Conservation (phyloP, 1,284 basidiomycete species). For the Phaffia rhodozyma region DNA sequence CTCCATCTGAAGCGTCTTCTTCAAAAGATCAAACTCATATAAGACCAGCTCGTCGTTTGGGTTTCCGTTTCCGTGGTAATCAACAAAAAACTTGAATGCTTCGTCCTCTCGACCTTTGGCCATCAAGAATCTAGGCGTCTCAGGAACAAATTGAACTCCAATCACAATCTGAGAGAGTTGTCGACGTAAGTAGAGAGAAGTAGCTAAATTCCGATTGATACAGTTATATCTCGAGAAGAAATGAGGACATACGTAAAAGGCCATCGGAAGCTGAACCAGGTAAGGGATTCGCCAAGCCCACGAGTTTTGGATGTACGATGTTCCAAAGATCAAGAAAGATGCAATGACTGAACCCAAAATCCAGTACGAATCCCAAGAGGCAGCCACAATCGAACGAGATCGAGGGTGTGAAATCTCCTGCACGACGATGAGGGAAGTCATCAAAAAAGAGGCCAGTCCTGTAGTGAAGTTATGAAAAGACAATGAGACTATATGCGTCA, state of each 20-base stretch:
- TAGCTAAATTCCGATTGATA: not conserved
- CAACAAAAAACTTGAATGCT: constrained; percentile 61
- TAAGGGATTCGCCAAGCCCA: constrained; percentile 34
- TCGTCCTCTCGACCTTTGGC: constrained; percentile 43
- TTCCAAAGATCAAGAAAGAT: constrained; percentile 30
- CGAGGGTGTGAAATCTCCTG: constrained; percentile 37
- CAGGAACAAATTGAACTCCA: constrained; percentile 36
- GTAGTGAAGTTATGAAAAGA: not conserved
- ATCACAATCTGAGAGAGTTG: constrained; percentile 25
- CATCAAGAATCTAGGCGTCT: constrained; percentile 34
- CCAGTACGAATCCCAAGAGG: constrained; percentile 35
- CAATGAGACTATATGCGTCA: not conserved
- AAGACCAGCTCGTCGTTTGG: constrained; percentile 51
- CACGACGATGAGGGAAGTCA: constrained; percentile 35
- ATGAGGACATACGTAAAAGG: constrained; percentile 25
- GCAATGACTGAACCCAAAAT: constrained; percentile 29
- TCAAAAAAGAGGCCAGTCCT: constrained; percentile 35
- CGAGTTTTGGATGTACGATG: constrained; percentile 24
- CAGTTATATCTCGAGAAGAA: not conserved
- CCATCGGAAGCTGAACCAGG: constrained; percentile 33
- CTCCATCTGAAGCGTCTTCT: constrained; percentile 59
- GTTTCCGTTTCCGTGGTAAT: constrained; percentile 64
- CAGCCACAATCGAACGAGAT: constrained; percentile 27
- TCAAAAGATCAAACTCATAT: constrained; percentile 69
- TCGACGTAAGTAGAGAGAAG: not conserved